phyloP scores from a whole-genome alignment of 2,329 filamentous ascomycete species.

The Trichoderma simmonsii region DNA sequence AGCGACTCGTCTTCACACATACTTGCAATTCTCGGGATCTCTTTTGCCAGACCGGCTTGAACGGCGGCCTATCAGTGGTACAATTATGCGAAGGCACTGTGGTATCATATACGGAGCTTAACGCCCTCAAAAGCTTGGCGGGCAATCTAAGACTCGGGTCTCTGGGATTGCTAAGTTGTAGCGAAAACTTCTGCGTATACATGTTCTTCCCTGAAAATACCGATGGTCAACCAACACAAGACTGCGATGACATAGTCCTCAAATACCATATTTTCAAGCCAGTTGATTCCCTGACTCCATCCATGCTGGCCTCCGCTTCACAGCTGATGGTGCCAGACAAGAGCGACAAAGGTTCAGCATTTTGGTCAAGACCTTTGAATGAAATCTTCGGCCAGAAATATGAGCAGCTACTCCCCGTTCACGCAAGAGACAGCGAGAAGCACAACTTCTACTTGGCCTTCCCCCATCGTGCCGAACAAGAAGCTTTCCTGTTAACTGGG shows the following conservation, averaged over 20 bases:
- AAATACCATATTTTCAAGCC: slow-evolving; percentile 39
- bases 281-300: slow-evolving; percentile 19
- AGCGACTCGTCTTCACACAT: slow-evolving; percentile 34
- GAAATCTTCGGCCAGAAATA: slow-evolving; percentile 34
- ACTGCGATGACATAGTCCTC: slow-evolving; percentile 28
- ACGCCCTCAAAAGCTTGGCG: slow-evolving; percentile 29
- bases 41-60: slow-evolving; percentile 13
- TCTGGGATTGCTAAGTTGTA: slow-evolving; percentile 36
- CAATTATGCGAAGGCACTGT: slow-evolving; percentile 26
- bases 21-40: slow-evolving; percentile 35
- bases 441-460: slow-evolving; percentile 49
- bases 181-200: slow-evolving; percentile 32
- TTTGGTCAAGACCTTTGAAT: slow-evolving; percentile 26
- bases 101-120: slow-evolving; percentile 15
- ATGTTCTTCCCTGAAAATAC: slow-evolving; percentile 40
- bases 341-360: slow-evolving; percentile 3
- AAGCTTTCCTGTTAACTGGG: slow-evolving; percentile 38
- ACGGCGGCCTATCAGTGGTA: slow-evolving; percentile 13
- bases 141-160: slow-evolving; percentile 35
- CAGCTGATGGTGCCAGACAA: background rate
- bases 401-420: slow-evolving; percentile 28
- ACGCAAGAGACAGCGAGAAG: slow-evolving; percentile 13
- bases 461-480: slow-evolving; percentile 36
- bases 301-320: slow-evolving; percentile 28
- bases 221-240: slow-evolving; percentile 31